Base-by-base conservation (phyloP, 1,284 basidiomycete species). In the Cystobasidium pallidum region DNA sequence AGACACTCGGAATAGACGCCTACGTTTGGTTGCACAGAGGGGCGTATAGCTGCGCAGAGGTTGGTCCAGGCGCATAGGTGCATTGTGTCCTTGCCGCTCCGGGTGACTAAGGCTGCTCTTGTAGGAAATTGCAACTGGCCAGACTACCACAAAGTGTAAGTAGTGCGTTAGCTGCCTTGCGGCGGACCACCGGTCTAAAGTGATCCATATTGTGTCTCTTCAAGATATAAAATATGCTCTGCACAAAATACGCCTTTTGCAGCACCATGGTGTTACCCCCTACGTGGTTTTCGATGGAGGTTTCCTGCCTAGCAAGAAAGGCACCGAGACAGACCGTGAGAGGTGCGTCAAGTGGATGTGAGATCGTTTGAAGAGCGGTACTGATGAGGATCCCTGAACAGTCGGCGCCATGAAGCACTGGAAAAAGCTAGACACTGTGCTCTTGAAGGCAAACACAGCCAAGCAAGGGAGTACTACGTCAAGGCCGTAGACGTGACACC, bases 231-330 rank as follows among this genome's bases (percentile, higher is more conserved):
- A 96, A 78, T 98, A 94, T 82, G 89, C 90, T n/a, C 92, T 98
- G 91, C 87, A 92, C 76, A 88, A 91, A 28, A 88, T 99, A 45
- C 87, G 92, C 30, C 86, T 99, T 77, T 82, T 99, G 64, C 86
- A 87, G 73, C 88, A 96, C 81, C 85, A 92, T 80, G 87, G 88
- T 30, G 90, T 99, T 75, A 86, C 85, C 63, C 95, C 96, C 0
- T 94, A 91, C 80, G 83, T 99, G 57, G 96, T 99, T 8, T 97
- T 99, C 79, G 96, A 99, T 79, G 96, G 96, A 11, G 96, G 94
- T 0, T 91, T 90, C 7, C 86, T 99, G 36, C 94, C 94, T 7
- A 94, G 94, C 28, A 99, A 99, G 85, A 87, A 87, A 78, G 88
- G 88, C 0, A 99, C 95, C 0, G 96, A 99, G 78, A 85, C 83